phyloP scores from a whole-genome alignment of 345 rosid species.

The Moringa oleifera region DNA sequence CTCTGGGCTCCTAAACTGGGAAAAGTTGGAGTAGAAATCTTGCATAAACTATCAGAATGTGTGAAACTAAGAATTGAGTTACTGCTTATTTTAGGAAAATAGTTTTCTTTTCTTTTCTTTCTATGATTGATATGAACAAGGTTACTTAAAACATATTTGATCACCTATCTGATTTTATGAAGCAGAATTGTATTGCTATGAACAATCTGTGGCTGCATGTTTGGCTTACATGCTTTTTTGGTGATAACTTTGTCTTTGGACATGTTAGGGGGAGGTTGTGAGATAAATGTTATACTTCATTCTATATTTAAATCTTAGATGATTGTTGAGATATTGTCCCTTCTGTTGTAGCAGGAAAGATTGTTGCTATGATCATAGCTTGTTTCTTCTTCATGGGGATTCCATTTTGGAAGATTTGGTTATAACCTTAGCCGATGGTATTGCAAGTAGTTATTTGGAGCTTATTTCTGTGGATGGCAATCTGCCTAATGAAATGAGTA shows the following conservation, averaged over 20 bases:
- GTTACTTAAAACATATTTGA: not conserved
- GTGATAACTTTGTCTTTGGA: not conserved
- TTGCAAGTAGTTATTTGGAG: slow-evolving; percentile 79
- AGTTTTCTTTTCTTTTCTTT: too few species aligned
- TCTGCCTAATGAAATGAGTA: slow-evolving; percentile 52
- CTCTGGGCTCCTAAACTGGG: not conserved
- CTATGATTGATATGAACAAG: too few species aligned
- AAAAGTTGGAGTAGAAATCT: not conserved
- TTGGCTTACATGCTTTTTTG: not conserved
- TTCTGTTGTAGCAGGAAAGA: slow-evolving; percentile 37
- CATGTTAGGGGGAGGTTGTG: not conserved
- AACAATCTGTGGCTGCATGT: not conserved
- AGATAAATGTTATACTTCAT: not conserved
- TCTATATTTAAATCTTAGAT: slow-evolving; percentile 5
- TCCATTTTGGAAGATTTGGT: slow-evolving; percentile 85
- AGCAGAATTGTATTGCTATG: not conserved
- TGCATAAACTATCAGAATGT: not conserved
- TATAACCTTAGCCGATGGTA: slow-evolving; percentile 76
- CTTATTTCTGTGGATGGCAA: slow-evolving; percentile 88
- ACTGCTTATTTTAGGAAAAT: not conserved
- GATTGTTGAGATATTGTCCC: slow-evolving; percentile 1
- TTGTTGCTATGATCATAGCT: slow-evolving; percentile 43
- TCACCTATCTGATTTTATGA: not conserved
- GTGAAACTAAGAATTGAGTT: not conserved
- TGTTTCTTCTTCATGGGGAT: slow-evolving; percentile 54